These are phyloP conservation scores for Colletotrichum tropicale DNA, from an alignment of 2,329 filamentous ascomycete genomes.

Conservation along the genomic window DNA sequence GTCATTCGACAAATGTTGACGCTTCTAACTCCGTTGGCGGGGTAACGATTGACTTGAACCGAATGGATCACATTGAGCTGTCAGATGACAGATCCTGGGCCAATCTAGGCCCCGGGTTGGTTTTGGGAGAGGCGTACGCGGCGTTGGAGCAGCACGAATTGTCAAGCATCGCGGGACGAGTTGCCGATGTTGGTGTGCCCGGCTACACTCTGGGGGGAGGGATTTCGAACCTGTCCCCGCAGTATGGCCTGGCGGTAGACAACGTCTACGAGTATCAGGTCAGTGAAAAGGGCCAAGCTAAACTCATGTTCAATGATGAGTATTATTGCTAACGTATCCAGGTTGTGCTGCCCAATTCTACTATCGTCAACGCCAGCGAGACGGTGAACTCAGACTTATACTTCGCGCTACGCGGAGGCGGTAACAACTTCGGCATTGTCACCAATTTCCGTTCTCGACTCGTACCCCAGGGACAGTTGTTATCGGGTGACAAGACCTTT, in stretches of 20 bases:
- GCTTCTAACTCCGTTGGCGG: not conserved
- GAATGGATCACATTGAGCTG: not conserved
- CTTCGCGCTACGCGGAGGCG: not conserved
- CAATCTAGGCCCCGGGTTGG: not conserved
- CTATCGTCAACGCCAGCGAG: not conserved
- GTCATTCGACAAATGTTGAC: not conserved
- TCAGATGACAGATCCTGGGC: not conserved
- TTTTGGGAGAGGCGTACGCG: not conserved
- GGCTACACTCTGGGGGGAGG: not conserved
- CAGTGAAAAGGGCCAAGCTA: not conserved
- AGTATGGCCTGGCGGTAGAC: not conserved
- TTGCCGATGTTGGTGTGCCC: not conserved
- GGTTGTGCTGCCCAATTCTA: not conserved
- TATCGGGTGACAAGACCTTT: not conserved
- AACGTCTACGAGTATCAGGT: not conserved
- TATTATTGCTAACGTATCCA: not conserved
- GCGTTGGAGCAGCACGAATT: not conserved
- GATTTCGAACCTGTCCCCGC: not conserved
- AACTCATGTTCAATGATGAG: not conserved
- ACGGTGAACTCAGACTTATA: not conserved
- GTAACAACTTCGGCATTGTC: not conserved
- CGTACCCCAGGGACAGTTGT: not conserved
- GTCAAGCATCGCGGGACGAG: not conserved
- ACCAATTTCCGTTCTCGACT: not conserved
- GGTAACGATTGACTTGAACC: not conserved